A percentile compares a stretch with the other conserved stretches of the same genome.
phyloP scores from a whole-genome alignment of 306 rosid species.

The Phaseolus lunatus region DNA sequence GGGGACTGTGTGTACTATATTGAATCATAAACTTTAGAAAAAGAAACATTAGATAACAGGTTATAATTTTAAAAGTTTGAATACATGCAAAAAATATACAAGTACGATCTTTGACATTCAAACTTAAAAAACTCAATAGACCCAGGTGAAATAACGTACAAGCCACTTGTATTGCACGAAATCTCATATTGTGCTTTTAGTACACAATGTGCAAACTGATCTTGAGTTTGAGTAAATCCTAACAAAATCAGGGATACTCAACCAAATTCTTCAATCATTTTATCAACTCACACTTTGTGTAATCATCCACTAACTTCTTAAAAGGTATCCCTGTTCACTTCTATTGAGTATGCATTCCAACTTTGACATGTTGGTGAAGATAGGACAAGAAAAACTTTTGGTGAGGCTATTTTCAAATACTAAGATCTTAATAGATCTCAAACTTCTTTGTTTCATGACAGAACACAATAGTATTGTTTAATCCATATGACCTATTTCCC shows the following conservation, averaged over 20 bases:
- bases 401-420: background rate
- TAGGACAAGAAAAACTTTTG: constrained; percentile 10
- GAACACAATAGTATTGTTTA: background rate
- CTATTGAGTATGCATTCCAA: background rate
- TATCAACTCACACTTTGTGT: background rate
- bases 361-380: background rate
- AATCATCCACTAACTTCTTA: background rate
- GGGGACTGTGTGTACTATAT: constrained; percentile 4
- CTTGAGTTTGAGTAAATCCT: background rate
- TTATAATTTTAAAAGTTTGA: background rate
- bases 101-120: background rate
- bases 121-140: background rate
- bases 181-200: background rate
- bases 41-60: background rate
- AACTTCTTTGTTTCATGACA: background rate
- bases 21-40: constrained; percentile 4
- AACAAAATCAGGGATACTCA: background rate
- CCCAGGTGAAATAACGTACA: background rate
- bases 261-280: constrained; percentile 35
- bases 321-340: constrained; percentile 1
- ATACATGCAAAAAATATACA: background rate
- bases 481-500: background rate
- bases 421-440: background rate
- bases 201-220: constrained; percentile 16
- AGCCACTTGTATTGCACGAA: background rate